phyloP scores from a whole-genome alignment of 805 yeast species.

The Isabelozyma pseudorhagii region DNA sequence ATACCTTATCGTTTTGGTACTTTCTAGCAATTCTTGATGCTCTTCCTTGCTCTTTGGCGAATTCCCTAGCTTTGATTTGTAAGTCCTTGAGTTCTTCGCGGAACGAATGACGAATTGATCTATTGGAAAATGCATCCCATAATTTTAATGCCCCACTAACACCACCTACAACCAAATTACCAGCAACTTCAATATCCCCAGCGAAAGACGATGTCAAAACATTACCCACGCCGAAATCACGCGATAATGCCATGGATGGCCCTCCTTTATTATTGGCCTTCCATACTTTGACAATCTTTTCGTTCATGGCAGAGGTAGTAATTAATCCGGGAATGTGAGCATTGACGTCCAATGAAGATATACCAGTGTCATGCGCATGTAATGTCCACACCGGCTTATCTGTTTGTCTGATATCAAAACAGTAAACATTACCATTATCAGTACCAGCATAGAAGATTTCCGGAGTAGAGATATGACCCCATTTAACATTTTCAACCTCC shows the following conservation, averaged over 20 bases:
- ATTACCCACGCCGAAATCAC: conserved; percentile 94
- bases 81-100: conserved; percentile 52
- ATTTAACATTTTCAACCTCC: conserved; percentile 79
- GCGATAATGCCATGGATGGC: conserved; percentile 85
- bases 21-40: conserved; percentile 77
- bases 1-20: conserved; percentile 45
- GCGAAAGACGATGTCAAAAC: conserved; percentile 82
- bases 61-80: conserved; percentile 55
- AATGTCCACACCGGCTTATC: conserved; percentile 85
- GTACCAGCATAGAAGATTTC: conserved; percentile 79
- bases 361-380: conserved; percentile 95
- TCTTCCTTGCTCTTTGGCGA: conserved; percentile 52
- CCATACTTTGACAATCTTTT: conserved; percentile 85
- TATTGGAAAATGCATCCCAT: conserved; percentile 89
- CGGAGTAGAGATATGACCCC: conserved; percentile 53
- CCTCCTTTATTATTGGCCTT: conserved; percentile 42
- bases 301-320: conserved; percentile 89
- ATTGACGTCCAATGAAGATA: conserved; percentile 76
- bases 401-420: conserved; percentile 76
- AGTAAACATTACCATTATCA: conserved; percentile 84
- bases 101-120: conserved; percentile 70
- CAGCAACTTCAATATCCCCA: conserved; percentile 81
- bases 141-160: conserved; percentile 78
- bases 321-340: conserved; percentile 65
- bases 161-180: conserved; percentile 85